Base-by-base conservation (phyloP, 148 eudicot species). In the Vaccinium corymbosum region DNA sequence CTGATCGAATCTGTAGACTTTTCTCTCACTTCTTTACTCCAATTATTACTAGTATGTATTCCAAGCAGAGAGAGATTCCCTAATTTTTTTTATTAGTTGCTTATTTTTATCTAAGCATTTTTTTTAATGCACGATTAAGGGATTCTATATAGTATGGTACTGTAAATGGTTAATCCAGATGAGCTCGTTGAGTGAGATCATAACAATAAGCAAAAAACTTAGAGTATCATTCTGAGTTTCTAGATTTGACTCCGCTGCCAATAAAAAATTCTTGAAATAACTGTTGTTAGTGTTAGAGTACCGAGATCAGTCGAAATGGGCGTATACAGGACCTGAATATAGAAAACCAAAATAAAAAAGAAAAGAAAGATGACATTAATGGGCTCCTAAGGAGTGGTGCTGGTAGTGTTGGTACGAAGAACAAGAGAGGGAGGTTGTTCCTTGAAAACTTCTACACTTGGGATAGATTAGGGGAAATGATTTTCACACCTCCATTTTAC, bases 351-450 rank as follows among this genome's bases (percentile, higher is more conserved):
- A 4, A 38, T 38, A 38, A 42, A 42, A n/a, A 22, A 1, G 4
- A 50, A 49, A 49, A 49, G 51, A n/a, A 62, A 62, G 27, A 22
- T 4, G 27, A 79, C 11, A 57, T 59, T 38, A 38, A n/a, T 59
- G 53, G 52, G 49, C 20, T 61, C 52, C 55, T 61, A 79, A 56
- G 32, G 68, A 79, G 35, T 20, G 52, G 82, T 2, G 82, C 72
- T 80, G 55, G 74, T 27, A 3, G 76, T 64, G 75, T 49, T 62
- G 83, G 83, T 81, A 22, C 75, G 49, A 25, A 81, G 83, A 62
- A 64, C 83, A 81, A 15, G 83, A 35, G 38, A 27, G 50, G 57
- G 15, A 4, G 80, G 13, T 57, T 8, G 15, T 80, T 17, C 27
- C 32, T 9, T 1, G 62, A 17, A 55, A 55, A 17, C 32, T 57